Conservation (phyloP, 805 yeast species). For the Clavispora carvajalis region DNA sequence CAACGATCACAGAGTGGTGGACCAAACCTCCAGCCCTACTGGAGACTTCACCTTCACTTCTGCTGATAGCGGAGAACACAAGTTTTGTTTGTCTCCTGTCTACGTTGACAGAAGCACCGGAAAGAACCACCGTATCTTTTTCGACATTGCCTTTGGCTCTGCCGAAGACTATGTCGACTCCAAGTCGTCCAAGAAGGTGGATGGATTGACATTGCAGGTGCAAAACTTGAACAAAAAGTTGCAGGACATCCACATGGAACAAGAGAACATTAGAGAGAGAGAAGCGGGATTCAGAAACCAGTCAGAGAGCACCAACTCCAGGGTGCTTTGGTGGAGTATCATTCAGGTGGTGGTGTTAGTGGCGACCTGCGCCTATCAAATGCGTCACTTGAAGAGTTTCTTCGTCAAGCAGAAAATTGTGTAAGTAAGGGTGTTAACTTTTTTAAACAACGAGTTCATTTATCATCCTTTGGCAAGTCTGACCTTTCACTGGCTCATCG, state of each 20-base stretch:
- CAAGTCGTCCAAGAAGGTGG: conserved; percentile 49
- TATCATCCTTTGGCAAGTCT: too few species aligned
- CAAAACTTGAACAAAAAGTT: conserved; percentile 54
- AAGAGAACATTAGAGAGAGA: conserved; percentile 62
- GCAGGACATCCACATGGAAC: conserved; percentile 59
- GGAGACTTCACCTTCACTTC: conserved; percentile 81
- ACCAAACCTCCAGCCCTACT: conserved; percentile 53
- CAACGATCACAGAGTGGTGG: conserved; percentile 70
- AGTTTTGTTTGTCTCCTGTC: conserved; percentile 59
- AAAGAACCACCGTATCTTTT: conserved; percentile 59
- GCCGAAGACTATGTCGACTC: conserved; percentile 58
- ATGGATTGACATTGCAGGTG: conserved; percentile 50
- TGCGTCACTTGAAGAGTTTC: conserved; percentile 71
- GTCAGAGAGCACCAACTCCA: conserved; percentile 68
- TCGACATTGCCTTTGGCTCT: conserved; percentile 69
- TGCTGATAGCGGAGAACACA: conserved; percentile 78
- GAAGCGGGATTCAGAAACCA: conserved; percentile 75
- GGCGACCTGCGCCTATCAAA: conserved; percentile 69
- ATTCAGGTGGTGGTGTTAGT: conserved; percentile 65
- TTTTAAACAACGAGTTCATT: not conserved
- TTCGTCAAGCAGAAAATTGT: conserved; percentile 85
- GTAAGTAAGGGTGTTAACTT: conserved; percentile 23
- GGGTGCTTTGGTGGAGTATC: conserved; percentile 70
- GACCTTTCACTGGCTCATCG: too few species aligned
- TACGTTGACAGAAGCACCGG: conserved; percentile 69